phyloP scores from a whole-genome alignment of 2,329 filamentous ascomycete species.

The Rutstroemia sp. region DNA sequence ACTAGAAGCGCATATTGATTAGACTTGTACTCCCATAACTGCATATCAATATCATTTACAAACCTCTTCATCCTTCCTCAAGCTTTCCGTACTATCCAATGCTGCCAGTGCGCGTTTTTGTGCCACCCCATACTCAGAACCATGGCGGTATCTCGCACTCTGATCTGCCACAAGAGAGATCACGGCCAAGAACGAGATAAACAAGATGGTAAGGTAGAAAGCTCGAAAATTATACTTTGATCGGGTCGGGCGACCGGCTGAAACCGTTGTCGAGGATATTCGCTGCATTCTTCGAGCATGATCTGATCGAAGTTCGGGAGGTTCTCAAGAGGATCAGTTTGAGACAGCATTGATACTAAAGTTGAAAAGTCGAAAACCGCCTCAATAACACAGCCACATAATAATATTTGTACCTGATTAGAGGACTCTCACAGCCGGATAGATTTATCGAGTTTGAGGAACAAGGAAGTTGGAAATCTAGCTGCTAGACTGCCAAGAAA shows the following conservation, averaged over 20 bases:
- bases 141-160: conserved; percentile 24
- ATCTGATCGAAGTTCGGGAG: conserved; percentile 9
- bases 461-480: too few species aligned
- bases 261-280: conserved; percentile 14
- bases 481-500: not conserved
- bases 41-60: not conserved
- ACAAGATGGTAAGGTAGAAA: conserved; percentile 28
- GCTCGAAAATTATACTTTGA: conserved; percentile 27
- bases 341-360: not conserved
- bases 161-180: conserved; percentile 27
- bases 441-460: too few species aligned
- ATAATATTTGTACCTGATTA: not conserved
- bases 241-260: conserved; percentile 8
- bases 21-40: not conserved
- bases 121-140: conserved; percentile 22
- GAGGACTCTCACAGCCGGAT: too few species aligned
- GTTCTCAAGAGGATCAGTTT: not conserved
- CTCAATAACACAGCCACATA: not conserved
- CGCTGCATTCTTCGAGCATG: conserved; percentile 23
- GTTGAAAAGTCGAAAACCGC: not conserved
- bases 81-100: conserved; percentile 18
- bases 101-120: conserved; percentile 23
- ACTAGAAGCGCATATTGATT: conserved; percentile 39
- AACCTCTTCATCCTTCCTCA: conserved; percentile 30
- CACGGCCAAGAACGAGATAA: conserved; percentile 25